Percentiles rank a stretch among this genome's conserved stretches.
Conservation (phyloP, 176 grass and related monocot species). For the Musa itinerans region DNA sequence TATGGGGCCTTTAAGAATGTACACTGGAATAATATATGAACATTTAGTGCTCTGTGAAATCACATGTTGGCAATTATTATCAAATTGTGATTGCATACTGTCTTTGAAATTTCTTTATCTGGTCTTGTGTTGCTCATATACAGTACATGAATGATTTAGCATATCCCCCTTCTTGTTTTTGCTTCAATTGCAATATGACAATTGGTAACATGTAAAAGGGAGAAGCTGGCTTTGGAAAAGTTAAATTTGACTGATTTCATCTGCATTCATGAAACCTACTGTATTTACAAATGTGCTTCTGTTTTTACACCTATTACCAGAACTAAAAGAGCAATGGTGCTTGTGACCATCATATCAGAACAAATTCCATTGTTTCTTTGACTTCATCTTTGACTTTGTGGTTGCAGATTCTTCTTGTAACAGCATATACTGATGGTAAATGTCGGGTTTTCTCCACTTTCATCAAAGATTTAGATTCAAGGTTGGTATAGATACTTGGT, state of each 20-base stretch:
- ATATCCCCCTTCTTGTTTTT: neutral
- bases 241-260: too few species aligned
- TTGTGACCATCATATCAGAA: neutral
- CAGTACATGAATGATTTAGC: neutral
- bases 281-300: neutral
- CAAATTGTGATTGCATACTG: too few species aligned
- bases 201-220: neutral
- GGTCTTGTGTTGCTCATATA: too few species aligned
- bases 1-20: too few species aligned
- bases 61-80: too few species aligned
- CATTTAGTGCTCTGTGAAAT: too few species aligned
- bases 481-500: slow-evolving; percentile 28
- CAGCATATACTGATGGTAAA: slow-evolving; percentile 92
- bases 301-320: neutral
- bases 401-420: slow-evolving; percentile 89
- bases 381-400: slow-evolving; percentile 20
- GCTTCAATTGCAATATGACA: neutral
- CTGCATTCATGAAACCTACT: too few species aligned
- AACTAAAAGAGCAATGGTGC: neutral
- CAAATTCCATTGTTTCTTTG: neutral
- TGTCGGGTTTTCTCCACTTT: slow-evolving; percentile 89
- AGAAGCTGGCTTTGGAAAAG: neutral
- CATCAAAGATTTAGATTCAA: slow-evolving; percentile 86
- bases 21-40: too few species aligned
- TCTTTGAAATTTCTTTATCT: too few species aligned